Evolutionary conservation across 148 eudicot species (phyloP), one percentile per base, ranked within the genome.

Genomic region (Polygonum aviculare): DNA sequence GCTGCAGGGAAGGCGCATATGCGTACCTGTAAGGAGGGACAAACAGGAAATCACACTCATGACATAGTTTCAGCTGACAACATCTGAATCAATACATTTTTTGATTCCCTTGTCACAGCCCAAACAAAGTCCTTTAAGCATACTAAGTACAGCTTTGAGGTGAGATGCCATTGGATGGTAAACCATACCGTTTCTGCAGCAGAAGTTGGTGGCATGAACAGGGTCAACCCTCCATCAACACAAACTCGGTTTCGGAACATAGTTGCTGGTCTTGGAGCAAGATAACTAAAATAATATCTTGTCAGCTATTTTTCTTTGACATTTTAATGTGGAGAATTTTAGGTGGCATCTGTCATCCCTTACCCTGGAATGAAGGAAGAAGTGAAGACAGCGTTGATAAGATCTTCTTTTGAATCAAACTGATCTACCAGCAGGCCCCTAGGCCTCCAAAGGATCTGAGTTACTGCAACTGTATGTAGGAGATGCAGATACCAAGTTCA

Each of bases 281-380:
- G 94, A 87, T 95, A 95, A 59, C 84, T 79, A 82, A 81, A 80
- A 77, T 67, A 77, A 77, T 41, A 22, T 73, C 62, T 73, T 69
- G 39, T 44, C 75, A 76, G 79, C 72, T 36, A 67, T 4, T 67
- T 67, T 36, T 4, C 15, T 36, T 18, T 3, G 6, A 63, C 69
- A 33, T 63, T 22, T 63, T 63, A 31, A 12, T 12, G 40, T 12
- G 4, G 35, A 35, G 2, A 67, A 16, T 33, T 14, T 16, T 16
- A 62, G 39, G 44, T 1, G 72, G 19, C 45, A 7, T 36, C 40
- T 18, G 18, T 36, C 31, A 36, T 21, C 50, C 39, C 80, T 62
- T 80, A 95, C 98, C 97, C 99, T n/a, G 99, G 99, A 79, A 95
- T 93, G 74, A 95, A 95, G 75, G 99, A 95, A 44, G 99, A 95